Conservation (phyloP, 1,284 basidiomycete genomes). For the Trichosporon inkin region DNA sequence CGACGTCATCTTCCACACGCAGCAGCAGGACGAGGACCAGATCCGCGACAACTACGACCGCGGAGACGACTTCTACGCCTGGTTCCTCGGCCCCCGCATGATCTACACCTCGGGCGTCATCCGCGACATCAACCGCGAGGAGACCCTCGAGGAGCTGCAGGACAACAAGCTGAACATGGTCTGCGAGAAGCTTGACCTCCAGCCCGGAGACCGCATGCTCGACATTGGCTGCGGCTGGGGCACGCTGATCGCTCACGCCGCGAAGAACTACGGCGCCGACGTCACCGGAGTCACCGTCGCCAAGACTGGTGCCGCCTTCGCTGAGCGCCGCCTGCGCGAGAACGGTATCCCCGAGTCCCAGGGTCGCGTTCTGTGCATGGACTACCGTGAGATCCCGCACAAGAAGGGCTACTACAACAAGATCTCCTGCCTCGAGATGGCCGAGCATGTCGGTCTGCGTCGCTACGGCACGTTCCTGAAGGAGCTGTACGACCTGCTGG, state of each 20-base stretch:
- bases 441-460: constrained; percentile 95
- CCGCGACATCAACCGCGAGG: constrained; percentile 65
- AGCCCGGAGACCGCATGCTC: constrained; percentile 76
- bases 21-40: constrained; percentile 88
- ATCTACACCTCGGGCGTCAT: constrained; percentile 95
- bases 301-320: constrained; percentile 86
- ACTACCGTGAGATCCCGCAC: constrained; percentile 88
- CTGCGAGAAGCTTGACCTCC: constrained; percentile 87
- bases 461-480: constrained; percentile 84
- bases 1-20: constrained; percentile 87
- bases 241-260: constrained; percentile 87
- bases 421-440: constrained; percentile 97
- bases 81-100: constrained; percentile 56
- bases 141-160: constrained; percentile 92
- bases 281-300: constrained; percentile 93
- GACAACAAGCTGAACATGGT: constrained; percentile 97
- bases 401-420: constrained; percentile 79
- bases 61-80: constrained; percentile 89
- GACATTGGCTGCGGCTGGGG: constrained; percentile 98
- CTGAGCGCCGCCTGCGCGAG: constrained; percentile 76
- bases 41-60: constrained; percentile 97
- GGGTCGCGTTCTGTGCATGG: constrained; percentile 88
- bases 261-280: constrained; percentile 94
- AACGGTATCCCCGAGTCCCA: constrained; percentile 73
- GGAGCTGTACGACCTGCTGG: constrained; percentile 88